Percentiles rank a stretch among this genome's conserved stretches.
Evolutionary conservation across 1,284 basidiomycete species (phyloP).

Genomic region (Thecaphora frezii): DNA sequence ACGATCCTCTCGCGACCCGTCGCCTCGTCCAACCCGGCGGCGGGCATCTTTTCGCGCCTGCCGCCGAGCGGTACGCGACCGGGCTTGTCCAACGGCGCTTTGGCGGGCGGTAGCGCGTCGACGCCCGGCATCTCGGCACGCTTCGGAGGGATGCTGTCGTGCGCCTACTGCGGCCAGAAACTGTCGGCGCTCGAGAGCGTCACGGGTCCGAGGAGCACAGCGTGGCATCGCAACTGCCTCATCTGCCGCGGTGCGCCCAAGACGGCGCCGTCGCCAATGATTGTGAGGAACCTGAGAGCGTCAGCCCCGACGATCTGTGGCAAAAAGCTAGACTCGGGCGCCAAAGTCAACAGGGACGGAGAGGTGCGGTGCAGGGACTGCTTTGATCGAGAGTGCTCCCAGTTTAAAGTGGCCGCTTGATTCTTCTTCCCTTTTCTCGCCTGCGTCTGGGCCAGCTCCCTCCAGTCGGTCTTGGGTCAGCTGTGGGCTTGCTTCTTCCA

Average conservation of each 20-base stretch:
- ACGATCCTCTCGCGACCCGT: slow-evolving; percentile 6
- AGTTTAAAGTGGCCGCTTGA: slow-evolving; percentile 11
- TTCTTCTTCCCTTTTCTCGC: too few species aligned
- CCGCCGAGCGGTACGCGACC: too few species aligned
- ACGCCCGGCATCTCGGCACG: too few species aligned
- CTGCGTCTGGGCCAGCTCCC: too few species aligned
- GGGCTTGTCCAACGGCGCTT: too few species aligned
- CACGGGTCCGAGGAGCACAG: slow-evolving; percentile 33
- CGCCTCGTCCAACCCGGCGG: slow-evolving; percentile 20
- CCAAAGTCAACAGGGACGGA: slow-evolving; percentile 38
- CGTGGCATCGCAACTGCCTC: slow-evolving; percentile 41
- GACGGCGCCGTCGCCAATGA: not conserved
- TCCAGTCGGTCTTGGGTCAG: too few species aligned
- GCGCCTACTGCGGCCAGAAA: slow-evolving; percentile 32
- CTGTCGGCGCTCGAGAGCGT: slow-evolving; percentile 38
- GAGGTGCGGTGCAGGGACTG: slow-evolving; percentile 44
- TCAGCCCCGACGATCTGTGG: slow-evolving; percentile 11
- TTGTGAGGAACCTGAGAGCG: not conserved
- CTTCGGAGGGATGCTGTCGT: slow-evolving; percentile 38
- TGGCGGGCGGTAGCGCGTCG: not conserved
- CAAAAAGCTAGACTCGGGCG: slow-evolving; percentile 38
- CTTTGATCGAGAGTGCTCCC: slow-evolving; percentile 21
- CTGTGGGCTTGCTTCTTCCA: too few species aligned
- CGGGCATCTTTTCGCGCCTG: slow-evolving; percentile 30
- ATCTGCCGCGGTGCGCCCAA: slow-evolving; percentile 19